A percentile compares a stretch with the other conserved stretches of the same genome.
Evolutionary conservation across 2,329 filamentous ascomycete species (phyloP).

Genomic region (Fusarium algeriense): DNA sequence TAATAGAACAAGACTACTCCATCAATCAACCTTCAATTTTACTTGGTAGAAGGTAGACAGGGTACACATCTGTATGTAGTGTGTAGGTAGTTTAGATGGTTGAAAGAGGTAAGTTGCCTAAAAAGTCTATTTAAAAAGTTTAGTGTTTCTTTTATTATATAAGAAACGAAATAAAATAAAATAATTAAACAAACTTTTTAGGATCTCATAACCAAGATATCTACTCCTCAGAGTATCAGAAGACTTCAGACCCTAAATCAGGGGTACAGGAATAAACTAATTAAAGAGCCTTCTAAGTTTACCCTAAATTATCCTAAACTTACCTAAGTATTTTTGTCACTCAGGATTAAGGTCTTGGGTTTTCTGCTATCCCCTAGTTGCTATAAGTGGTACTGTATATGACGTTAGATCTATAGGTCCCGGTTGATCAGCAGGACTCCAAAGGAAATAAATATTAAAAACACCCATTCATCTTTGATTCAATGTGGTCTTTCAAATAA

Average conservation of each 20-base stretch:
- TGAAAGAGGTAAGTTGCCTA: too few relatives aligned
- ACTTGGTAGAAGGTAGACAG: not conserved
- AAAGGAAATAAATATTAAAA: not conserved
- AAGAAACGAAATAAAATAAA: too few relatives aligned
- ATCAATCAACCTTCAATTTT: not conserved
- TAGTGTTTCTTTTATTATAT: too few relatives aligned
- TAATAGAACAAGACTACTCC: not conserved
- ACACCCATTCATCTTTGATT: too few relatives aligned
- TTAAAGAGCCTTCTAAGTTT: not conserved
- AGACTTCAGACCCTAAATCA: too few relatives aligned
- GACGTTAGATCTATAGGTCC: constrained; percentile 28
- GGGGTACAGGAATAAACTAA: not conserved
- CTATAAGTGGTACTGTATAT: constrained; percentile 3
- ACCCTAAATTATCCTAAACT: not conserved
- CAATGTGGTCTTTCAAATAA: not conserved
- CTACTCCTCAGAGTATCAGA: too few relatives aligned
- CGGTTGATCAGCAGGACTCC: not conserved
- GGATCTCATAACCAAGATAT: too few relatives aligned
- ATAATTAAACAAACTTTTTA: too few relatives aligned
- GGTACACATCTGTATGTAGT: not conserved
- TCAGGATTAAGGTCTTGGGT: too few relatives aligned
- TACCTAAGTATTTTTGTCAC: not conserved
- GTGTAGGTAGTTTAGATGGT: too few relatives aligned
- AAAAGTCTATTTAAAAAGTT: too few relatives aligned
- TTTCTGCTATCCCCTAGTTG: not conserved